phyloP scores from a whole-genome alignment of 176 grass and related monocot species.

The Juncus inflexus region DNA sequence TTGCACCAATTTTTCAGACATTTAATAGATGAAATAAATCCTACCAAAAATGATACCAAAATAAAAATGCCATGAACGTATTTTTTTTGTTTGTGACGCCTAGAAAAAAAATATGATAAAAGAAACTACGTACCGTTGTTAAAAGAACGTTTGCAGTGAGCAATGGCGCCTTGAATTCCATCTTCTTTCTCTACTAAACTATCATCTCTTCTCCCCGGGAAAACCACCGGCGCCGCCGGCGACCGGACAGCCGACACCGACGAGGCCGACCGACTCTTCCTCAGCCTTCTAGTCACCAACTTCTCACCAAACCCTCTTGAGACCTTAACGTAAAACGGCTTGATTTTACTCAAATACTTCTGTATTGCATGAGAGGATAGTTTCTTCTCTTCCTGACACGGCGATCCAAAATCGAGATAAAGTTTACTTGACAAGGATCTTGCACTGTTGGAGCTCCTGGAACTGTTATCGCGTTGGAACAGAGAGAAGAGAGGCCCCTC shows the following conservation, averaged over 20 bases:
- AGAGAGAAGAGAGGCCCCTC: conserved; percentile 33
- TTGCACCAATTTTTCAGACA: too few relatives aligned
- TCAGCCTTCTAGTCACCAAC: conserved; percentile 11
- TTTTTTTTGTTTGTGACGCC: too few relatives aligned
- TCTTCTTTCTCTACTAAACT: conserved; percentile 78
- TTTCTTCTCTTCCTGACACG: conserved; percentile 20
- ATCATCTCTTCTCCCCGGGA: conserved; percentile 53
- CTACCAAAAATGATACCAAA: too few relatives aligned
- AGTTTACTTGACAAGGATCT: conserved; percentile 22
- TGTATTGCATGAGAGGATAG: conserved; percentile 37
- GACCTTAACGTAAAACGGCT: conserved; percentile 43
- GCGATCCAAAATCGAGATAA: conserved; percentile 34
- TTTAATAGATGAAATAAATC: too few relatives aligned
- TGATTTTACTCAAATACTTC: conserved; percentile 78
- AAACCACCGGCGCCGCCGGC: neutral
- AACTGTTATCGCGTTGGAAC: conserved; percentile 52
- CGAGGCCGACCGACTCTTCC: conserved; percentile 49
- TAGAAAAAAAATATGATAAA: neutral
- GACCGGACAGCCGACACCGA: conserved; percentile 46
- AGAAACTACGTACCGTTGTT: conserved; percentile 32
- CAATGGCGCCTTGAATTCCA: conserved; percentile 92
- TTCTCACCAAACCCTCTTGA: conserved; percentile 9
- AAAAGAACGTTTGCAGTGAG: conserved; percentile 90
- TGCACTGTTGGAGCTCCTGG: conserved; percentile 36
- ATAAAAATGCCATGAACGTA: too few relatives aligned